Evolutionary conservation across 345 rosid genomes (phyloP), one percentile per base, ranked within the genome.

Genomic region (Dipteronia sinensis): DNA sequence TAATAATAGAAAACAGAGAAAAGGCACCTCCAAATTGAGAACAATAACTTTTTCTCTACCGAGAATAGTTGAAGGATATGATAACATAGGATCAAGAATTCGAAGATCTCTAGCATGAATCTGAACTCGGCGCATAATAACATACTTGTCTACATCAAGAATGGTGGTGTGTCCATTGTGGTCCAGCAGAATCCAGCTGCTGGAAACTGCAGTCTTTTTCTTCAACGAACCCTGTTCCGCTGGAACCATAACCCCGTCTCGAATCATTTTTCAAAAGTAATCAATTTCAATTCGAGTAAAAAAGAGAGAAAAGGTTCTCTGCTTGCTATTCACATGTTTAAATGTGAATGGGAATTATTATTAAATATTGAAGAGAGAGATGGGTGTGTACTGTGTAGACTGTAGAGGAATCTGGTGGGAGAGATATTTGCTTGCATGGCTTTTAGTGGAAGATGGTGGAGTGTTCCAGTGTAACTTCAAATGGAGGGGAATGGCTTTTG

Each of bases 81-180:
- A 85, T 4, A 87, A 69, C 78, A 89, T 46, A 23, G 92, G 90
- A 62, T 89, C 92, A 9, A 89, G 90, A 69, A 89, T 89, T 10
- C 90, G 83, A 73, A 89, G 87, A 75, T 89, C 92, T 53, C 92
- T 76, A 20, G 89, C 92, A 73, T 87, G 90, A 73, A 89, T 82
- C 74, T 80, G 84, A 38, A 89, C 92, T 23, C 90, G 83, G 0
- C 85, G 89, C 89, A 87, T 87, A 59, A 87, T 84, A 12, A 83
- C 88, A 66, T 84, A 80, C 85, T 89, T 87, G 76, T 87, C 92
- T 13, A 84, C 88, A 29, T 87, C 89, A 27, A 89, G 78, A 22
- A 86, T 10, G 23, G 77, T 78, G 74, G 65, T 65, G 55, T 81
- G 71, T 9, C 87, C 93, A 63, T 69, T 65, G 23, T 53, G 71